Conservation (phyloP, 2,329 filamentous ascomycete species). For the Amphichorda felina region DNA sequence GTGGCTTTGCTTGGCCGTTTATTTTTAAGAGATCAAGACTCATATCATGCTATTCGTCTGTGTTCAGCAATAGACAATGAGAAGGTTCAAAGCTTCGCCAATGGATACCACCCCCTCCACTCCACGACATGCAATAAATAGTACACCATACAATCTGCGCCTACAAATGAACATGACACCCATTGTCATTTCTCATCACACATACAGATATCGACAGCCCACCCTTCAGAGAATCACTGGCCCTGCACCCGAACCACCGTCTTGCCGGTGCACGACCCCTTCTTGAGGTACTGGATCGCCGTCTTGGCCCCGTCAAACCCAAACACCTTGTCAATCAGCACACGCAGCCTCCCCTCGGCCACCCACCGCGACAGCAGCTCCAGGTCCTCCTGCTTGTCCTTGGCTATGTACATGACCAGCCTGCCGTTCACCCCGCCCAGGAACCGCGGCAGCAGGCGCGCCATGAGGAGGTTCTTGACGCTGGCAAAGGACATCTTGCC, state of each 20-base stretch:
- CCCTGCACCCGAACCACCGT: constrained; percentile 26
- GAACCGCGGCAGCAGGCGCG: constrained; percentile 17
- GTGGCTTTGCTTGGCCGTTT: too few relatives aligned
- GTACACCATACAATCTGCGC: neutral
- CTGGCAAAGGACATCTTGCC: constrained; percentile 17
- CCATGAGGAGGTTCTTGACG: constrained; percentile 12
- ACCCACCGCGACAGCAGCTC: constrained; percentile 41
- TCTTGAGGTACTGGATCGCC: constrained; percentile 48
- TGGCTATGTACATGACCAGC: constrained; percentile 25
- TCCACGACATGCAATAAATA: neutral
- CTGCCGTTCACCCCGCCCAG: constrained; percentile 27
- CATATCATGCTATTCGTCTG: too few relatives aligned
- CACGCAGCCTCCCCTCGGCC: constrained; percentile 42
- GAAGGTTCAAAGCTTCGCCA: too few relatives aligned
- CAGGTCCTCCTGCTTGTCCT: constrained; percentile 32
- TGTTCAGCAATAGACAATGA: too few relatives aligned
- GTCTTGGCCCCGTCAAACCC: constrained; percentile 41
- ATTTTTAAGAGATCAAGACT: too few relatives aligned
- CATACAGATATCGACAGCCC: too few relatives aligned
- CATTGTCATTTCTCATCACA: too few relatives aligned
- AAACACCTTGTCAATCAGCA: constrained; percentile 41
- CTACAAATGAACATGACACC: neutral
- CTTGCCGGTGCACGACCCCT: constrained; percentile 48
- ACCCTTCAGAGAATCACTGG: too few relatives aligned
- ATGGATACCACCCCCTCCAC: too few relatives aligned